Base-by-base conservation (phyloP, 495 filamentous ascomycete species). In the Trichoderma asperelloides region DNA sequence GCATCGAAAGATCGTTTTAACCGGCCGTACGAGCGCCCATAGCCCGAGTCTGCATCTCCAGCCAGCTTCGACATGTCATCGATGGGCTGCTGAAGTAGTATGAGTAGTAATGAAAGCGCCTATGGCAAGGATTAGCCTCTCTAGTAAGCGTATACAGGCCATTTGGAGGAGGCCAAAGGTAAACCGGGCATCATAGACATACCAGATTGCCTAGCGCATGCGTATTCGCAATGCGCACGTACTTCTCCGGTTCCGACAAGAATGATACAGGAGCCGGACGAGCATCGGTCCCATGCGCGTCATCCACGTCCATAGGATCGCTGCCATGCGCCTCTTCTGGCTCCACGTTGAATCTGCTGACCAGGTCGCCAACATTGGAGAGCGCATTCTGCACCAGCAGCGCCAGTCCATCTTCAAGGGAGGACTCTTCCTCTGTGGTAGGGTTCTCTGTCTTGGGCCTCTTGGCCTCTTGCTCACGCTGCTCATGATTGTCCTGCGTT, bases 1-100 rank as follows among this genome's bases (percentile, higher is more conserved):
- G 91, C 84, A 66, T 93, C 87, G 69, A 97, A 96, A 1, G 93
- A 83, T 2, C 86, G 85, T 72, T 90, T 90, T 71, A 96, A 84
- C 8, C 88, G 87, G 6, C 83, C 81, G 76, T 96, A 97, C n/a
- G 90, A 87, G 73, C 89, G 89, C 9, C 89, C 85, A 67, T 90
- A 86, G 62, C 92, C 90, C 13, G 89, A 91, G 3, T 91, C 86
- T 11, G 84, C 80, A 40, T 90, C 83, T 0, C 87, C 87, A n/a
- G 92, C 83, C 63, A 92, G 87, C 21, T 83, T 85, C 18, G 91
- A 84, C 33, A 92, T 91, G 67, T 96, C 91, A 37, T 75, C 73
- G 15, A 76, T 70, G 11, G 76, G 71, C 63, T 79, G 78, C 63
- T 81, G 78, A 5, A 79, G 81, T 63, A 82, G 70, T 30, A 76